Base-by-base conservation (phyloP, 108 stramenopile genomes). In the Skeletonema menzelii region DNA sequence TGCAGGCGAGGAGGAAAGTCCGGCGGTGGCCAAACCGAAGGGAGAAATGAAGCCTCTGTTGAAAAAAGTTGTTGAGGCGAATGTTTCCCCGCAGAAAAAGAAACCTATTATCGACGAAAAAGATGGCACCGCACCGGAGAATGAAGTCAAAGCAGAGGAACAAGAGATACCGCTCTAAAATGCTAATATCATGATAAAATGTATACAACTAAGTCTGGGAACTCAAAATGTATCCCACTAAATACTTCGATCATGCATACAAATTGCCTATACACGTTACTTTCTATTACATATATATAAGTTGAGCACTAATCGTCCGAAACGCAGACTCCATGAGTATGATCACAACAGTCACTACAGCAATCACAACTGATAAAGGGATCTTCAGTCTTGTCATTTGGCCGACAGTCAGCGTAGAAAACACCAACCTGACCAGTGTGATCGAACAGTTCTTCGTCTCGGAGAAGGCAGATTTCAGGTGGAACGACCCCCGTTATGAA, bases 281-380 rank as follows among this genome's bases (percentile, higher is more conserved):
- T 22, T 53, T 22, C 49, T 53, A 22, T 20, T 24, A 53, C n/a
- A 22, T 53, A 22, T 22, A 22, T n/a, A n/a, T n/a, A n/a, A n/a
- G n/a, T 8, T 53, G 22, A 6, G 5, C 49, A 17, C 38, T 70
- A 77, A 59, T 77, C 76, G 46, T 77, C 63, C 2, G 57, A 42
- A 57, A 77, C 65, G 46, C 76, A 77, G 42, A 77, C 69, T 65
- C 38, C 17, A 5, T 62, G 69, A 12, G 76, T 77, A 17, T 79
- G 77, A 72, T 79, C 77, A 61, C 77, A 79, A 19, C 77, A 79
- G 67, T 71, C 70, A 14, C 65, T 49, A 47, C 77, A 79, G 53
- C 77, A 79, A 0, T 30, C 42, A 40, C 77, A 79, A 27, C 32
- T 27, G 59, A 79, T 42, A 46, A 15, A 79, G 31, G 77, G 77